Percentiles rank a stretch among this genome's conserved stretches.
Conservation (phyloP, 176 grass and related monocot species). For the Avena insularis region DNA sequence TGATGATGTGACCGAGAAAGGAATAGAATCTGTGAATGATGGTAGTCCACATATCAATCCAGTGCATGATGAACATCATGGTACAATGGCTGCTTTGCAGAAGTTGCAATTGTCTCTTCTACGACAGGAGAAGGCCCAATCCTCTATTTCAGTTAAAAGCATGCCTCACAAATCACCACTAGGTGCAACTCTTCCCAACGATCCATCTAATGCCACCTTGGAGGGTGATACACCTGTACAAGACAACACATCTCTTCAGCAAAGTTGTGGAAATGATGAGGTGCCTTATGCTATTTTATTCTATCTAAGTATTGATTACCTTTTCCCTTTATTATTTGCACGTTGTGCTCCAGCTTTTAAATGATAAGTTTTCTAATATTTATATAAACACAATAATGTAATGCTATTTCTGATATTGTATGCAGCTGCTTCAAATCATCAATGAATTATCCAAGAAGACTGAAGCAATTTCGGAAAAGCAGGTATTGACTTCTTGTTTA, state of each 20-base stretch:
- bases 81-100: background rate
- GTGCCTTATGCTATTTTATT: constrained; percentile 38
- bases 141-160: constrained; percentile 30
- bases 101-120: constrained; percentile 47
- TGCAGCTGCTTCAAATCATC: constrained; percentile 66
- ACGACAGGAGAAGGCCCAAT: background rate
- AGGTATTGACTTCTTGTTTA: constrained; percentile 49
- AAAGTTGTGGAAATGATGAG: constrained; percentile 38
- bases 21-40: constrained; percentile 22
- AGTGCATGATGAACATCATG: constrained; percentile 27
- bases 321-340: constrained; percentile 10
- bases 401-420: constrained; percentile 40
- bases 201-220: constrained; percentile 16
- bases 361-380: constrained; percentile 19
- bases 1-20: constrained; percentile 38
- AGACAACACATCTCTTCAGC: constrained; percentile 19
- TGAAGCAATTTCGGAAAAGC: constrained; percentile 61
- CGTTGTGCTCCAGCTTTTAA: constrained; percentile 1
- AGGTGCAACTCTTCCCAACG: background rate
- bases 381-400: background rate
- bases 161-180: constrained; percentile 18
- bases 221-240: background rate
- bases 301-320: background rate
- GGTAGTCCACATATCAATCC: constrained; percentile 1
- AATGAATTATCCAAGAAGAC: constrained; percentile 56